Evolutionary conservation across 805 yeast genomes (phyloP), one percentile per base, ranked within the genome.

Genomic region (Komagataella phaffii): DNA sequence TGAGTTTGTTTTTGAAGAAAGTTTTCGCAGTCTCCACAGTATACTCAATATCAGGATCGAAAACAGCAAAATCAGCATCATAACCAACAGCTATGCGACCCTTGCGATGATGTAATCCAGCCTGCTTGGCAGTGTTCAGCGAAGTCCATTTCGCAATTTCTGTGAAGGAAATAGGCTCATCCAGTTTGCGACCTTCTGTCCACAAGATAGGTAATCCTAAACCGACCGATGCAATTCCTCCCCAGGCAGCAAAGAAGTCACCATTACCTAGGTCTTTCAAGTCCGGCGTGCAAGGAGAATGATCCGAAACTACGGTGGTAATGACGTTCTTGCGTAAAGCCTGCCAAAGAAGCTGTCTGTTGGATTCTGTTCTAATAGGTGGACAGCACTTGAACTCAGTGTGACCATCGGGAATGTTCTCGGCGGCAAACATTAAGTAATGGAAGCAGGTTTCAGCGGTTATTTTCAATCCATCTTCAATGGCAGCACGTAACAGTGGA

Each of bases 371-470:
- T 54, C 98, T 73, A 57, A 90, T 90, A 2, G 98, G 98, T 1
- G 98, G 98, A 64, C 96, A 91, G 63, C 96, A 91, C 67, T 90
- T 90, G 75, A 76, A 88, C 60, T 83, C 87, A 3, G 96, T 90
- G 12, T 83, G 80, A 50, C 87, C 79, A 58, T 81, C 76, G 17
- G 88, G 82, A 51, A 90, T 88, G 21, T 73, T 72, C 61, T 90
- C 96, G 3, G 96, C 86, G 3, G 76, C 73, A 47, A 90, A 72
- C 2, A 91, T 76, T 51, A 90, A 71, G 65, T 90, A 90, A 64
- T 90, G 98, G 77, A 89, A 90, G 65, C 98, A 90, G 0, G 98
- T 91, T 64, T 90, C 98, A 1, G 89, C 96, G 0, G 93, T 71
- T 50, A 90, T 72, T 36, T 86, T 87, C 48, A 85, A 66, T 0